phyloP scores from a whole-genome alignment of 2,329 filamentous ascomycete genomes.

The Talaromyces sp. region DNA sequence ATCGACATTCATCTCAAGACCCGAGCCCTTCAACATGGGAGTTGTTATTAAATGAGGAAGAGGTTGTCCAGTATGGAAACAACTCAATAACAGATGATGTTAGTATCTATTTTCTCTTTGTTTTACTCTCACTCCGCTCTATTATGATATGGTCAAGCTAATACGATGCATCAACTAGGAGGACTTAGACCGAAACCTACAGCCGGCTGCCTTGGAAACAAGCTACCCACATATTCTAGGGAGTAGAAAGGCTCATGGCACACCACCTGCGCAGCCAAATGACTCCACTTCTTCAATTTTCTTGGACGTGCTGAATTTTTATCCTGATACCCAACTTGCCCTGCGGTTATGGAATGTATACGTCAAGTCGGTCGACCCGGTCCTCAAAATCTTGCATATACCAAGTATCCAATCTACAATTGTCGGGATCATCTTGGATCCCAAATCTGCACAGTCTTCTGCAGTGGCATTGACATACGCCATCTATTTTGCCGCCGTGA shows the following conservation, averaged over 20 bases:
- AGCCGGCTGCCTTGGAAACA: slow-evolving; percentile 1
- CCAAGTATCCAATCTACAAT: slow-evolving; percentile 21
- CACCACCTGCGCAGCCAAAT: neutral
- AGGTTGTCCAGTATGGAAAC: slow-evolving; percentile 4
- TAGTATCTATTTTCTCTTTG: neutral
- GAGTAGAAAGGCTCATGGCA: neutral
- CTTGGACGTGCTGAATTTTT: slow-evolving; percentile 17
- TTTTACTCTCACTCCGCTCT: no score
- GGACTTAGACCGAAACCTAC: neutral
- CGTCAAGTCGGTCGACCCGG: slow-evolving; percentile 22
- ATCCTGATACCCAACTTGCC: slow-evolving; percentile 20
- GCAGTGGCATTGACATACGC: slow-evolving; percentile 50
- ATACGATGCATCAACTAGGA: slow-evolving; percentile 2
- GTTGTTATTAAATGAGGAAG: slow-evolving; percentile 15
- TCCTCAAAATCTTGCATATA: slow-evolving; percentile 24
- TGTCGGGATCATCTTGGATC: slow-evolving; percentile 24
- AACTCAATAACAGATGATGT: slow-evolving; percentile 15
- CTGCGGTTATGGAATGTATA: slow-evolving; percentile 21
- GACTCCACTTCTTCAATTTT: neutral
- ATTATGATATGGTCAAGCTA: neutral
- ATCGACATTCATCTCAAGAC: slow-evolving; percentile 1
- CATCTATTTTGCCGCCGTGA: slow-evolving; percentile 56
- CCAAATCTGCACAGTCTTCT: slow-evolving; percentile 29
- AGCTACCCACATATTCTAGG: neutral
- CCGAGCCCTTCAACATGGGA: slow-evolving; percentile 17